These are phyloP conservation scores for Auricularia auricula-judae DNA, from an alignment of 768 basidiomycete genomes.

Conservation along the genomic window DNA sequence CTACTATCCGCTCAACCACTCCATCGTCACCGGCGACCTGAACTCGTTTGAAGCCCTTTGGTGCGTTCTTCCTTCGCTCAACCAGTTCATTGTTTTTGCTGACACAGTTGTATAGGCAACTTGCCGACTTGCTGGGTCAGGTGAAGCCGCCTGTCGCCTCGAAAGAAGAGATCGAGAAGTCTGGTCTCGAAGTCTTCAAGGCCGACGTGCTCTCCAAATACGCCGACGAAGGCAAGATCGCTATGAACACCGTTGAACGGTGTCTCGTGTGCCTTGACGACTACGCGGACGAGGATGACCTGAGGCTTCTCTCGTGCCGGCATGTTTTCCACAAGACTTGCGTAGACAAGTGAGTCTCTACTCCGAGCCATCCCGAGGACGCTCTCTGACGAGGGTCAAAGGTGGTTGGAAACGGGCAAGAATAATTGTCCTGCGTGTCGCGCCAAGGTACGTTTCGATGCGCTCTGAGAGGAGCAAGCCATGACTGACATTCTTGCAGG, in stretches of 20 bases:
- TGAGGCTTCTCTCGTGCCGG: conserved; percentile 70
- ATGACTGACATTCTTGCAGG: too few relatives aligned
- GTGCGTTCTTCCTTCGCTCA: conserved; percentile 30
- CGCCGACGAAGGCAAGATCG: conserved; percentile 51
- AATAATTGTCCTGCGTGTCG: conserved; percentile 94
- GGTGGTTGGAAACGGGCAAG: conserved; percentile 72
- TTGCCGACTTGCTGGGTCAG: conserved; percentile 75
- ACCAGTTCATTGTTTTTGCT: background rate
- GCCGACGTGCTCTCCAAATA: conserved; percentile 36
- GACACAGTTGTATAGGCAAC: conserved; percentile 38
- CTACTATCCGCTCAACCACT: conserved; percentile 88
- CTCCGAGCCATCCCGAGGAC: background rate
- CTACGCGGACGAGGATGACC: conserved; percentile 64
- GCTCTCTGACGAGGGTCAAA: conserved; percentile 13
- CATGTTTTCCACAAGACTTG: conserved; percentile 88
- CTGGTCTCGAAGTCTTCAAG: conserved; percentile 68
- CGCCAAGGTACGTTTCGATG: conserved; percentile 14
- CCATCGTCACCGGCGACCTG: conserved; percentile 67
- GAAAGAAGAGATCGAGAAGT: conserved; percentile 76
- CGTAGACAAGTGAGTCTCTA: conserved; percentile 40
- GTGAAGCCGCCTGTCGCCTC: conserved; percentile 74
- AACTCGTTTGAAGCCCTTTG: conserved; percentile 74
- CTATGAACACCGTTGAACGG: conserved; percentile 72
- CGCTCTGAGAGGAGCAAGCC: too few relatives aligned
- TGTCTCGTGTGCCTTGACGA: conserved; percentile 85